phyloP scores from a whole-genome alignment of 2,329 filamentous ascomycete species.

The Zasmidium angulare region DNA sequence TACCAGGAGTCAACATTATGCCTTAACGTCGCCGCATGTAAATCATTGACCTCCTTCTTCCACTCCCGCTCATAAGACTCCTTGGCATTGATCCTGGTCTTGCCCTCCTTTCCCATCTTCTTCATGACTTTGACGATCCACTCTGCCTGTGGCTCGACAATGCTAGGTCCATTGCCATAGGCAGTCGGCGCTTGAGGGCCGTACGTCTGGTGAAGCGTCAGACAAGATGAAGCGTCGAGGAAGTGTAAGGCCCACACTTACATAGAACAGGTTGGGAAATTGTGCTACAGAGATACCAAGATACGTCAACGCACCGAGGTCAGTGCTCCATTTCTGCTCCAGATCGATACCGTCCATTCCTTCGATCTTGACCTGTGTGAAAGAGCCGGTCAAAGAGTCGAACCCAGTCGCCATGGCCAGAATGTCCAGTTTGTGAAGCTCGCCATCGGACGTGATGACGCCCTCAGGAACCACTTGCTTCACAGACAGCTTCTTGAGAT shows the following conservation, averaged over 20 bases:
- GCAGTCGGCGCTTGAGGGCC: constrained; percentile 46
- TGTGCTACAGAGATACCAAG: constrained; percentile 34
- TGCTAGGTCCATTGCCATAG: constrained; percentile 41
- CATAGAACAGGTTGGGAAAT: constrained; percentile 40
- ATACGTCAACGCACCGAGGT: constrained; percentile 40
- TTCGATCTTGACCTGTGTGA: constrained; percentile 36
- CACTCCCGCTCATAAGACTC: constrained; percentile 31
- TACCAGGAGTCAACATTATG: constrained; percentile 45
- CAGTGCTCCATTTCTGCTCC: constrained; percentile 37
- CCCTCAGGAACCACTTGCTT: constrained; percentile 55
- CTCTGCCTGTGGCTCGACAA: constrained; percentile 39
- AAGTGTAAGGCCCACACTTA: constrained; percentile 45
- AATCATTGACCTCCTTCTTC: constrained; percentile 37
- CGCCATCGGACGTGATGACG: constrained; percentile 42
- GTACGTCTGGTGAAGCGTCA: constrained; percentile 38
- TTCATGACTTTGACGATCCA: constrained; percentile 29
- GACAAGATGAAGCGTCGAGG: constrained; percentile 12
- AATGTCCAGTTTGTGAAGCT: constrained; percentile 41
- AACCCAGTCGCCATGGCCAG: constrained; percentile 45
- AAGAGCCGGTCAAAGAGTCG: constrained; percentile 35
- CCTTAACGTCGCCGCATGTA: constrained; percentile 44
- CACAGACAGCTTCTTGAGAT: constrained; percentile 42
- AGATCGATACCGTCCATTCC: constrained; percentile 34
- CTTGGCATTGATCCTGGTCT: constrained; percentile 27
- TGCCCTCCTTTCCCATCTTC: constrained; percentile 13